Conservation (phyloP, 441 rosid species). For the Gossypium aridum region DNA sequence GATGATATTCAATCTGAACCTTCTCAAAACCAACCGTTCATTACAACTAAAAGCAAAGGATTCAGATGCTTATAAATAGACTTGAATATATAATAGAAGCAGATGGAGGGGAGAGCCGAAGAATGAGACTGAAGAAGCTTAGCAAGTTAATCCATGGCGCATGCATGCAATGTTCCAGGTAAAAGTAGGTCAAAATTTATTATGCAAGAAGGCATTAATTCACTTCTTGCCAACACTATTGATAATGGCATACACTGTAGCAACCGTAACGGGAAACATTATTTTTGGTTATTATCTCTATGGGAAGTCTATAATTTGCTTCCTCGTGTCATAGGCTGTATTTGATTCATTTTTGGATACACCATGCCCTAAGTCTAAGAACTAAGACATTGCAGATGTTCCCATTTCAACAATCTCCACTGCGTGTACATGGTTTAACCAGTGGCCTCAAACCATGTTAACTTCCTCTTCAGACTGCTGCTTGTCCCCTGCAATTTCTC, state of each 20-base stretch:
- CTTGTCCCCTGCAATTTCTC: slow-evolving; percentile 3
- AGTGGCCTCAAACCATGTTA: background rate
- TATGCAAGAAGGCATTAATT: background rate
- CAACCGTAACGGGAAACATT: background rate
- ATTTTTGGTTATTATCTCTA: background rate
- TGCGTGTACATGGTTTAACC: background rate
- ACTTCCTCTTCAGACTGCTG: background rate
- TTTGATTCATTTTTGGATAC: background rate
- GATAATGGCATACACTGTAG: background rate
- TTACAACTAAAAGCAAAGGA: too few relatives aligned
- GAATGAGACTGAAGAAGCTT: background rate
- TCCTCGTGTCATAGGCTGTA: background rate
- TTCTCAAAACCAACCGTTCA: too few relatives aligned
- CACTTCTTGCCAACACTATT: background rate
- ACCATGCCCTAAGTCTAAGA: background rate
- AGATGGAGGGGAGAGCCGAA: too few relatives aligned
- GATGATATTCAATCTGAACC: too few relatives aligned
- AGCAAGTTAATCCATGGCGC: background rate
- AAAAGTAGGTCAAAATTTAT: slow-evolving; percentile 16
- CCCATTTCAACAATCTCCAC: background rate
- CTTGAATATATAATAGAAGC: too few relatives aligned
- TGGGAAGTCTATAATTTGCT: background rate
- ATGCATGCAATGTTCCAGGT: background rate
- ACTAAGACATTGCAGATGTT: background rate
- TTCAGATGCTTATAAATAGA: too few relatives aligned